phyloP scores from a whole-genome alignment of 2,329 filamentous ascomycete genomes.

The Aspergillus tamarii region DNA sequence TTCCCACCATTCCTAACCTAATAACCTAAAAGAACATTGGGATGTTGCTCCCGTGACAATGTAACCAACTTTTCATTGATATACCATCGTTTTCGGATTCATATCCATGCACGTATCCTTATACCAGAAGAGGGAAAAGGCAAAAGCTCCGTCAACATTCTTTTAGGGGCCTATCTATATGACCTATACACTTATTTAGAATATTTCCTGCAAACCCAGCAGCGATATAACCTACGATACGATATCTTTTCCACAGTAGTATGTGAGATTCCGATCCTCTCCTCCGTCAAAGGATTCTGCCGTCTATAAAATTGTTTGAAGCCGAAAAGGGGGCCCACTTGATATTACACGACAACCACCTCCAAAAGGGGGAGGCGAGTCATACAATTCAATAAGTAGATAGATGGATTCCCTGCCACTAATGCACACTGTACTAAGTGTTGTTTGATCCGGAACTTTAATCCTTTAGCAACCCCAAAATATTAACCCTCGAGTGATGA shows the following conservation, averaged over 20 bases:
- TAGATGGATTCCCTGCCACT: not conserved
- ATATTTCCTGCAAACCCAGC: not conserved
- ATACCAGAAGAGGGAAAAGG: not conserved
- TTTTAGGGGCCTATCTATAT: not conserved
- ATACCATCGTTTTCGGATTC: not conserved
- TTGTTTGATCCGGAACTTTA: conserved; percentile 2
- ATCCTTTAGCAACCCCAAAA: not conserved
- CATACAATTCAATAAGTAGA: conserved; percentile 1
- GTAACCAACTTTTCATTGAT: not conserved
- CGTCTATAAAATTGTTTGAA: not conserved
- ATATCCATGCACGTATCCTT: not conserved
- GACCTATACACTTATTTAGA: not conserved
- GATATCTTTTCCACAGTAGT: not conserved
- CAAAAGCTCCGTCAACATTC: not conserved
- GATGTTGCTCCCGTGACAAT: not conserved
- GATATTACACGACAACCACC: not conserved
- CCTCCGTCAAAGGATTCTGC: not conserved
- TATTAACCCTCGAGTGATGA: not conserved
- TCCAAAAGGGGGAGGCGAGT: not conserved
- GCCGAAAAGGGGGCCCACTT: not conserved
- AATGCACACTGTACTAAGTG: not conserved
- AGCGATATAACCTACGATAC: not conserved
- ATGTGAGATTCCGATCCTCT: not conserved
- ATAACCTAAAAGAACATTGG: not conserved
- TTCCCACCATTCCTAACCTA: not conserved